These are phyloP conservation scores for Melampsora larici-populina DNA, from an alignment of 1,284 basidiomycete species.

Conservation along the genomic window DNA sequence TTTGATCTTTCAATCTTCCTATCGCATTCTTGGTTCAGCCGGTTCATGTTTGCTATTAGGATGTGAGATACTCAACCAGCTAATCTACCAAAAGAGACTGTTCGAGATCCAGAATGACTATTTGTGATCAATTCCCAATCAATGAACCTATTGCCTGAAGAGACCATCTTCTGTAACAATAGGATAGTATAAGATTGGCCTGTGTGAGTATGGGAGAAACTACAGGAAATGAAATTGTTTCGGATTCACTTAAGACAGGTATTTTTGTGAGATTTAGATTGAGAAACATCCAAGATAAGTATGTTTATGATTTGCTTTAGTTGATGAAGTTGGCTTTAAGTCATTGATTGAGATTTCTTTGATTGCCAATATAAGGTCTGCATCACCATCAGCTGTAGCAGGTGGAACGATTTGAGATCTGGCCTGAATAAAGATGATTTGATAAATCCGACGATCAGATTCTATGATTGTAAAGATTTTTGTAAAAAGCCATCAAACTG, in stretches of 20 bases:
- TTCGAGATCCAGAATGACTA: conserved; percentile 61
- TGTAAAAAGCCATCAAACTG: no score
- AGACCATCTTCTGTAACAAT: conserved; percentile 65
- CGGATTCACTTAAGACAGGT: no score
- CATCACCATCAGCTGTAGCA: conserved; percentile 60
- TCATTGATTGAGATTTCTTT: conserved; percentile 66
- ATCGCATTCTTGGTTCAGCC: conserved; percentile 62
- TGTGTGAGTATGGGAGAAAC: conserved; percentile 88
- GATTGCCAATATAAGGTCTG: no score
- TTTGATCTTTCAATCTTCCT: conserved; percentile 62
- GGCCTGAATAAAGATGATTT: conserved; percentile 59
- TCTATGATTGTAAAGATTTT: no score
- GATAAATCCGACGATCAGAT: conserved; percentile 23
- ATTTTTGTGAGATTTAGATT: no score
- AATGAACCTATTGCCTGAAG: conserved; percentile 58
- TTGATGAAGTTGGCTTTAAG: conserved; percentile 54
- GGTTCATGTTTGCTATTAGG: not conserved
- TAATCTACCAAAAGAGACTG: conserved; percentile 54
- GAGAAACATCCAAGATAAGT: conserved; percentile 36
- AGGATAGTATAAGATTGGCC: conserved; percentile 75
- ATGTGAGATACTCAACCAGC: conserved; percentile 87
- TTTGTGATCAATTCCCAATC: conserved; percentile 79
- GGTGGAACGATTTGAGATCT: conserved; percentile 64
- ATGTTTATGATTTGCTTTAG: not conserved
- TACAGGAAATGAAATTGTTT: conserved; percentile 55